Evolutionary conservation across 1,139 yeast genomes (phyloP), one percentile per base, ranked within the genome.

Genomic region (Debaryomyces sp.): DNA sequence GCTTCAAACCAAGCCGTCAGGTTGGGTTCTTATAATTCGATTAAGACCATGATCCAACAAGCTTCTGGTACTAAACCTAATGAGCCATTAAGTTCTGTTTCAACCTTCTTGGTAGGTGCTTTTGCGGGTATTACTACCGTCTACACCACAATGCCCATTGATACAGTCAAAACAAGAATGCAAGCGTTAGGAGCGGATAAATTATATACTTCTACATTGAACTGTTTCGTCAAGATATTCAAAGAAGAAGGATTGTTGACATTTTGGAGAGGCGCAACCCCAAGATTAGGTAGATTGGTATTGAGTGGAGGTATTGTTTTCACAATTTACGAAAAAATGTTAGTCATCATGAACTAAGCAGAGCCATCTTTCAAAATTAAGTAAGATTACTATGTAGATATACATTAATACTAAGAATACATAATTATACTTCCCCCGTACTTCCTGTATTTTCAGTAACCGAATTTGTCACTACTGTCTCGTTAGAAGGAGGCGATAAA

Each of bases 211-310:
- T 82, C 92, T 39, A 92, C 98, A 0, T 24, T 87, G 41, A 81
- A 92, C 68, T 94, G 98, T 69, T 92, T 94, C 61, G 81, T 72
- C 30, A 84, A 81, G 55, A 86, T 94, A 47, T 88, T 88, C 67
- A 86, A 75, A 63, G 87, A 92, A 49, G 99, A 94, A 70, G 98
- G 99, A n/a, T 69, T 91, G 54, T 73, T 82, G 61, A 88, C 97
- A 4, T 90, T 91, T 72, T 94, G 99, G 99, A 89, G 89, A 70
- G 99, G 99, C 51, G 97, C 98, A 37, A 92, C 98, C 1, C 99
- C 99, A 45, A 79, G 99, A 63, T 75, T 94, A 55, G 99, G 98
- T 3, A 81, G 99, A 59, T 78, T 94, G 63, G 84, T 92, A 40
- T 78, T 94, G 62, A 87, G 96, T 71, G 98, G 98, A 50, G 98